These are phyloP conservation scores for Candolleomyces eurysporus DNA, from an alignment of 768 basidiomycete species.

Conservation along the genomic window DNA sequence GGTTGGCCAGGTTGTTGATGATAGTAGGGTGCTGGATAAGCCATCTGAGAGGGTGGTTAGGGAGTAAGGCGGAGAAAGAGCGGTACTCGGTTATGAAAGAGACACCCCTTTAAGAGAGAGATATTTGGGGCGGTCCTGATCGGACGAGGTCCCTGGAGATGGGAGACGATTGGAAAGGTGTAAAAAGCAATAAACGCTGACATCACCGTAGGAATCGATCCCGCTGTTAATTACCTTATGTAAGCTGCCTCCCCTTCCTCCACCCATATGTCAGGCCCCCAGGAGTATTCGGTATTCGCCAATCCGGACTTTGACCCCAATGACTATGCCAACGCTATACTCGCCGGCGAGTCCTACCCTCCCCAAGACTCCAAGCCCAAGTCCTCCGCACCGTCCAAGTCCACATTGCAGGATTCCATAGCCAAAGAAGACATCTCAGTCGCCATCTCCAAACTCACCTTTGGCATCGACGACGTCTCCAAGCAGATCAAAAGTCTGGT, in stretches of 20 bases:
- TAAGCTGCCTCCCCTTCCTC: slow-evolving; percentile 8
- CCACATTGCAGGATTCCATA: slow-evolving; percentile 45
- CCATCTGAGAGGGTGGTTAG: slow-evolving; percentile 26
- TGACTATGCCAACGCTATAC: slow-evolving; percentile 87
- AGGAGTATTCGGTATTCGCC: slow-evolving; percentile 79
- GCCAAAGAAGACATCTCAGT: slow-evolving; percentile 86
- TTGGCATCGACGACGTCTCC: slow-evolving; percentile 88
- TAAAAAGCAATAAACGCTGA: background rate
- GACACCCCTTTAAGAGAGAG: background rate
- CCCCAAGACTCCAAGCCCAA: slow-evolving; percentile 30
- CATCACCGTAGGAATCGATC: background rate
- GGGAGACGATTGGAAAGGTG: background rate
- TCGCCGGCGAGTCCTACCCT: slow-evolving; percentile 80
- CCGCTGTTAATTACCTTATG: background rate
- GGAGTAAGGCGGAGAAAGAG: background rate
- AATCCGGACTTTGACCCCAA: slow-evolving; percentile 77
- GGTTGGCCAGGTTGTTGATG: slow-evolving; percentile 41
- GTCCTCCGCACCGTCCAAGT: slow-evolving; percentile 26
- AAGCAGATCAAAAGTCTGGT: slow-evolving; percentile 88
- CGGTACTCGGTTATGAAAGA: background rate
- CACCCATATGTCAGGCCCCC: background rate
- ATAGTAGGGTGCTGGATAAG: slow-evolving; percentile 27
- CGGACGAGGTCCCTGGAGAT: background rate
- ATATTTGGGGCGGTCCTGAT: too few species aligned
- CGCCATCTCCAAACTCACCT: slow-evolving; percentile 83